Percentiles rank a stretch among this genome's conserved stretches.
Conservation (phyloP, 768 basidiomycete species). For the Terana coerulea region DNA sequence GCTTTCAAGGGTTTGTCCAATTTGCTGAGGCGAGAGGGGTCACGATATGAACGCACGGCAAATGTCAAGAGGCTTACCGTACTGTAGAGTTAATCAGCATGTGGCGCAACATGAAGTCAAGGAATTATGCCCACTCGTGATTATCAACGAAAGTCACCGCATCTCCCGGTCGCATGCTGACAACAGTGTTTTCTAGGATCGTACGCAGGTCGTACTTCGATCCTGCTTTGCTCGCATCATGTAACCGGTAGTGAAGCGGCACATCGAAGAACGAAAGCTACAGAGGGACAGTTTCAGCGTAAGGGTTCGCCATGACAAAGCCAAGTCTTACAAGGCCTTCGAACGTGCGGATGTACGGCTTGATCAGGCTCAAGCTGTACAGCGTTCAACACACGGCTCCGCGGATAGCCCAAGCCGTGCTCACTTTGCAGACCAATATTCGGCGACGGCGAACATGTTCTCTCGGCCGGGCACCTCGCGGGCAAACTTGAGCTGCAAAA, state of each 20-base stretch:
- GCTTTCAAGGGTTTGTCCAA: conserved; percentile 76
- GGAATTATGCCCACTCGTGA: conserved; percentile 61
- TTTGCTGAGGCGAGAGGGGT: conserved; percentile 38
- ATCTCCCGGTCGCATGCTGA: conserved; percentile 65
- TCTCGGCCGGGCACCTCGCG: conserved; percentile 42
- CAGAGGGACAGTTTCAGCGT: neutral
- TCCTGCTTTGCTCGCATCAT: conserved; percentile 67
- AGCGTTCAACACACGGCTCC: conserved; percentile 2
- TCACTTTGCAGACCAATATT: conserved; percentile 79
- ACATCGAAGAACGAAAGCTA: conserved; percentile 91
- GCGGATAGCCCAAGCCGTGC: neutral
- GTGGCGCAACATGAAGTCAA: conserved; percentile 6
- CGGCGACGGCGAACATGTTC: conserved; percentile 66
- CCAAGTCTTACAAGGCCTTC: conserved; percentile 51
- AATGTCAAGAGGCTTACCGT: conserved; percentile 45
- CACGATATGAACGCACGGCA: neutral
- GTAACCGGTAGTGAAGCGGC: conserved; percentile 82
- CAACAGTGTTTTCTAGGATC: conserved; percentile 67
- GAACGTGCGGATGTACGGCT: conserved; percentile 58
- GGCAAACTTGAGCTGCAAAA: conserved; percentile 45
- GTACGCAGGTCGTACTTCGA: conserved; percentile 70
- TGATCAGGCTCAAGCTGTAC: conserved; percentile 43
- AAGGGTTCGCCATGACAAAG: neutral
- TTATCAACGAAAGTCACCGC: conserved; percentile 92
- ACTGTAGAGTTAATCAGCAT: conserved; percentile 31